Evolutionary conservation across 176 grass and related monocot species (phyloP), one percentile per base, ranked within the genome.

Genomic region (Oryza australiensis): DNA sequence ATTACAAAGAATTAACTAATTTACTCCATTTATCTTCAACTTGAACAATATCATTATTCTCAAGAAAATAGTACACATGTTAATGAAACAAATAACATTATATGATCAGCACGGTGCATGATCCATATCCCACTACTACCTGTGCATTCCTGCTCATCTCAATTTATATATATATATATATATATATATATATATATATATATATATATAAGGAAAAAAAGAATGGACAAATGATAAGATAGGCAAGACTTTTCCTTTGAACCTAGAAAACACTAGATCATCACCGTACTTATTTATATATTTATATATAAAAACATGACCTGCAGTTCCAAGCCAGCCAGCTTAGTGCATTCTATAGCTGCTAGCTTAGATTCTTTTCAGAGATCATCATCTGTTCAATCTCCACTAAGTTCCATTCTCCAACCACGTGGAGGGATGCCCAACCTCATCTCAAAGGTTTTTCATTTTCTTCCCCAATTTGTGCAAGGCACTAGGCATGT

Each of bases 401-500:
- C 80, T 68, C 80, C 80, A 83, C 74, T 73, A 57, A 24, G 57
- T 67, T 3, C 28, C 34, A 13, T 62, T 46, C 23, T 45, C 23
- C 74, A 4, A 12, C 28, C 72, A 85, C 78, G 66, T 89, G 72
- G 62, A 62, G 45, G 18, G 77, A 86, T 66, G 35, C 83, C 7
- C 65, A 9, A 83, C 83, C 87, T 35, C 26, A 55, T 64, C 76
- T 12, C 5, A 1, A 53, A 65, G 64, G 64, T 8, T 37, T 1
- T 37, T 8, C 34, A 6, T 66, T 10, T 28, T 73, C 68, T 28
- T 73, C 62, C 12, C 53, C 41, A 26, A 9, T 89, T 40, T 46
- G 75, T 23, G 22, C 71, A 85, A 49, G 26, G 77, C 77, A 71
- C 74, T 27, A 35, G 34, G 86, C 82, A 80, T 89, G 82, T 76